phyloP scores from a whole-genome alignment of 2,329 filamentous ascomycete genomes.

The Balansia obtecta region DNA sequence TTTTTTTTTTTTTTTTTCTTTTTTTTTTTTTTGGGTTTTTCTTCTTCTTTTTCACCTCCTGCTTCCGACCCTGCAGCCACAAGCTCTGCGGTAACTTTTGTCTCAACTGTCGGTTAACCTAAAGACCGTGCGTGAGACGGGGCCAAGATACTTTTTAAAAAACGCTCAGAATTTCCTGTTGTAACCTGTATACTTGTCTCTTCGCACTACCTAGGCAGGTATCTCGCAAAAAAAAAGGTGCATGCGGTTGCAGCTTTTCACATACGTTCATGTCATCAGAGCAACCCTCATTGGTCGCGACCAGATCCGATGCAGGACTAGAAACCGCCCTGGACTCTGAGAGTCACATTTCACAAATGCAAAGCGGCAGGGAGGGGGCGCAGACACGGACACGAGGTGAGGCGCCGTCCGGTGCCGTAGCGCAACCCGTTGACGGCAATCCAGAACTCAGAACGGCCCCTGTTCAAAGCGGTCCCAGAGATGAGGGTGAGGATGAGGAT shows the following conservation, averaged over 20 bases:
- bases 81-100: too few species aligned
- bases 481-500: background rate
- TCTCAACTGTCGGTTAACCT: too few species aligned
- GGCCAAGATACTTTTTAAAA: too few species aligned
- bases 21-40: too few species aligned
- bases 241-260: conserved; percentile 1
- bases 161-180: background rate
- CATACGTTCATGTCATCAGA: conserved; percentile 9
- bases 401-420: background rate
- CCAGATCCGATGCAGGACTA: conserved; percentile 5
- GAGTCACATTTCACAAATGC: background rate
- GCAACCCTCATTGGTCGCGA: conserved; percentile 2
- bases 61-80: too few species aligned
- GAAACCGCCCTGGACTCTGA: background rate
- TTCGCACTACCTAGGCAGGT: background rate
- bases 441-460: background rate
- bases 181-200: background rate
- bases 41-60: too few species aligned
- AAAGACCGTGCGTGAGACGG: too few species aligned
- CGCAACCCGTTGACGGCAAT: background rate
- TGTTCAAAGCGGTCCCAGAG: background rate
- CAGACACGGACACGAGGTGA: background rate
- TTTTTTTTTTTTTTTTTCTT: too few species aligned
- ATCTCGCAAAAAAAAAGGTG: background rate
- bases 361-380: background rate